A percentile compares a stretch with the other conserved stretches of the same genome.
These are phyloP conservation scores for Globisporangium carolinianum DNA, from an alignment of 352 stramenopile genomes.

Conservation along the genomic window DNA sequence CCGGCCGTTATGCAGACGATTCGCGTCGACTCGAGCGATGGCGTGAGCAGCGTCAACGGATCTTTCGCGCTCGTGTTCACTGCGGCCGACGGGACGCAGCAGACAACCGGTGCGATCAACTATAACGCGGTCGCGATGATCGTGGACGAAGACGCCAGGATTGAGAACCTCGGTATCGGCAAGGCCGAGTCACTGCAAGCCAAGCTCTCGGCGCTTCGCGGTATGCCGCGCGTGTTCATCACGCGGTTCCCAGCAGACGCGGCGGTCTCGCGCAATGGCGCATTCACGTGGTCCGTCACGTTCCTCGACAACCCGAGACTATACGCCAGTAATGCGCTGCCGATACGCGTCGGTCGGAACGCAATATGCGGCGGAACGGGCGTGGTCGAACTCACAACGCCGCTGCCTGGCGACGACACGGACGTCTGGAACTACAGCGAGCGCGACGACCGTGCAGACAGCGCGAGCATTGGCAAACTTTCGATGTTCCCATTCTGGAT, in stretches of 20 bases:
- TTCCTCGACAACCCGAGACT: slow-evolving; percentile 39
- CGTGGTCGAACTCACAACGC: slow-evolving; percentile 19
- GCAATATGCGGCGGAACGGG: slow-evolving; percentile 28
- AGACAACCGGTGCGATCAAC: slow-evolving; percentile 27
- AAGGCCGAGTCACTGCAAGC: slow-evolving; percentile 47
- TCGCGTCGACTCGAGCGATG: slow-evolving; percentile 27
- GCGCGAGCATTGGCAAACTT: slow-evolving; percentile 14
- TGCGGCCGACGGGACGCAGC: slow-evolving; percentile 13
- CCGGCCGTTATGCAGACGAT: slow-evolving; percentile 25
- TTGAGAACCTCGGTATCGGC: slow-evolving; percentile 30
- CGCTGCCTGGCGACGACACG: slow-evolving; percentile 33
- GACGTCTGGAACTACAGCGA: slow-evolving; percentile 31
- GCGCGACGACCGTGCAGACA: slow-evolving; percentile 16
- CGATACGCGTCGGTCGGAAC: slow-evolving; percentile 28
- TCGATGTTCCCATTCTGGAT: slow-evolving; percentile 79
- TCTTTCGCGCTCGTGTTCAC: slow-evolving; percentile 41
- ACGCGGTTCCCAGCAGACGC: slow-evolving; percentile 29
- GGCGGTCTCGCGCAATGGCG: slow-evolving; percentile 25
- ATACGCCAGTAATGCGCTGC: slow-evolving; percentile 1
- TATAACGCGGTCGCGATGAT: slow-evolving; percentile 53
- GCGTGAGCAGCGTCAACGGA: slow-evolving; percentile 22
- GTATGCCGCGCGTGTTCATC: slow-evolving; percentile 36
- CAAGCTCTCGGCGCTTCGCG: slow-evolving; percentile 32
- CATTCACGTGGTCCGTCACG: slow-evolving; percentile 64
- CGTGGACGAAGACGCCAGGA: slow-evolving; percentile 36